A percentile compares a stretch with the other conserved stretches of the same genome.
phyloP scores from a whole-genome alignment of 2,329 filamentous ascomycete species.

The Incumbomyces delicatus region DNA sequence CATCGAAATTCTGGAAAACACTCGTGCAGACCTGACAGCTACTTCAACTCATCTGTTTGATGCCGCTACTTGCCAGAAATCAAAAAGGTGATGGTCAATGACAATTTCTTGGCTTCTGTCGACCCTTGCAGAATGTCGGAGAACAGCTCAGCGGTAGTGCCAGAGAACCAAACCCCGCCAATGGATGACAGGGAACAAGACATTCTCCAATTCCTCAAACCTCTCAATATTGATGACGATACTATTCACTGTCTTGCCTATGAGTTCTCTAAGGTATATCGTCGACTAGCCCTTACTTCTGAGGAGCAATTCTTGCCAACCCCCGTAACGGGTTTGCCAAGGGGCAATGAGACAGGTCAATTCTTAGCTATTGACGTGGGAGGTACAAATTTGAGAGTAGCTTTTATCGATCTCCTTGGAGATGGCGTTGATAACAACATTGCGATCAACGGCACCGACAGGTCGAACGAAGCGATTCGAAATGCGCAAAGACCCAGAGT shows the following conservation, averaged over 20 bases:
- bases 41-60: not conserved
- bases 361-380: conserved; percentile 50
- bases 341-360: conserved; percentile 43
- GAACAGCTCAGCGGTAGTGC: conserved; percentile 14
- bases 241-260: conserved; percentile 36
- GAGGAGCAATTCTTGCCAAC: conserved; percentile 40
- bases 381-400: conserved; percentile 46
- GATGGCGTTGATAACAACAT: conserved; percentile 28
- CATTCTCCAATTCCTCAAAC: conserved; percentile 33
- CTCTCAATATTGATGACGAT: conserved; percentile 32
- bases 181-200: conserved; percentile 25
- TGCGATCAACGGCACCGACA: conserved; percentile 21
- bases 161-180: conserved; percentile 18
- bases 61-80: not conserved
- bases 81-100: not conserved
- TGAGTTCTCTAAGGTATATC: conserved; percentile 36
- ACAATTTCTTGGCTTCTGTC: not conserved
- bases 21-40: too few species aligned
- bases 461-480: conserved; percentile 34
- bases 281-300: conserved; percentile 34
- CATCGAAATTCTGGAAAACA: too few species aligned
- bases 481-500: conserved; percentile 44
- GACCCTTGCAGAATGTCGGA: conserved; percentile 17
- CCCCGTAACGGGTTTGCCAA: conserved; percentile 37
- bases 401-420: conserved; percentile 45